These are phyloP conservation scores for Fusarium pseudoanthophilum DNA, from an alignment of 2,329 filamentous ascomycete genomes.

Conservation along the genomic window DNA sequence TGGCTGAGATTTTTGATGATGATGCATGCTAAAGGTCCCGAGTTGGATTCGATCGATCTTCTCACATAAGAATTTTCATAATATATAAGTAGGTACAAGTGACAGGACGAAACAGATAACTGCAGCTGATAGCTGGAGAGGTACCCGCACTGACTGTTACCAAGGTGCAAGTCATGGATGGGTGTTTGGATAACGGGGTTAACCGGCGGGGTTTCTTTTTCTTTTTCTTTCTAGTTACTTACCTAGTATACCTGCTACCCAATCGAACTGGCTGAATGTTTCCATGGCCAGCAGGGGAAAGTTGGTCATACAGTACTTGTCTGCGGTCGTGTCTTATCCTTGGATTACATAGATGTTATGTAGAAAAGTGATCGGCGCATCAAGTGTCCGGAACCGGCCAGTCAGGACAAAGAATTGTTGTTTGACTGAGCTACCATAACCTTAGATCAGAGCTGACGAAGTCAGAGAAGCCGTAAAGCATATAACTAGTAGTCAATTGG, in stretches of 20 bases:
- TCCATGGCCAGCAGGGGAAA: constrained; percentile 19
- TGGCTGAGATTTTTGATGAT: background rate
- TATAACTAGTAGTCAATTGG: constrained; percentile 4
- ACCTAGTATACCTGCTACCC: background rate
- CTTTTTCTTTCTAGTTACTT: too few relatives aligned
- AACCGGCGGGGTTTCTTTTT: constrained; percentile 24
- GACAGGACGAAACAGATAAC: background rate
- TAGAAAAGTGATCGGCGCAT: constrained; percentile 23
- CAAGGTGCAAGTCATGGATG: background rate
- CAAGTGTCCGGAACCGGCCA: constrained; percentile 32
- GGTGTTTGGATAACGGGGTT: constrained; percentile 17
- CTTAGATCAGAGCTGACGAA: constrained; percentile 20
- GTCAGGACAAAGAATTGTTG: constrained; percentile 12
- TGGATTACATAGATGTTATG: constrained; percentile 15
- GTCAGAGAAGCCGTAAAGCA: constrained; percentile 2
- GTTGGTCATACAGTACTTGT: background rate
- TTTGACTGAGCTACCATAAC: constrained; percentile 17
- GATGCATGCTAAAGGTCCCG: background rate
- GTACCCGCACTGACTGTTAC: background rate
- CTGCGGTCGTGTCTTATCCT: background rate
- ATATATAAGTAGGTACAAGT: background rate
- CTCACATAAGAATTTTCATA: background rate
- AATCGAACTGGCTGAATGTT: constrained; percentile 22
- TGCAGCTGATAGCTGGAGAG: background rate
- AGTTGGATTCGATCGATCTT: constrained; percentile 8